Conservation (phyloP, 1,284 basidiomycete species). For the Rhodofomes roseus region DNA sequence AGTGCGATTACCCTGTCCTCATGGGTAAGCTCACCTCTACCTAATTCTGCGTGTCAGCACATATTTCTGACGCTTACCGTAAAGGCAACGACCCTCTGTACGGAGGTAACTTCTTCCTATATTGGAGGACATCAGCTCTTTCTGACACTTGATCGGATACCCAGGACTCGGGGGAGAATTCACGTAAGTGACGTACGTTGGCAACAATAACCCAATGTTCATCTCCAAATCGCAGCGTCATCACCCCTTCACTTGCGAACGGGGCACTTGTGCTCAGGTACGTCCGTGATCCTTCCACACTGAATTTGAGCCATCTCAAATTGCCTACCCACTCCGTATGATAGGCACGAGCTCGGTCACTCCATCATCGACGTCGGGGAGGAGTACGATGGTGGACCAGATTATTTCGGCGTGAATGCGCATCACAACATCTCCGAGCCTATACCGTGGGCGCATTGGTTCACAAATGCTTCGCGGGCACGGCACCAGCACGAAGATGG, state of each 20-base stretch:
- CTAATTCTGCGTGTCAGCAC: background rate
- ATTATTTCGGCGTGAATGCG: constrained; percentile 75
- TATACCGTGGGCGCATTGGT: constrained; percentile 73
- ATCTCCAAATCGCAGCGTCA: constrained; percentile 45
- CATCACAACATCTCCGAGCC: constrained; percentile 38
- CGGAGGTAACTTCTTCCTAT: constrained; percentile 50
- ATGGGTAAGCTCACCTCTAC: constrained; percentile 45
- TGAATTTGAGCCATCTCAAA: background rate
- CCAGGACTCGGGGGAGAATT: constrained; percentile 77
- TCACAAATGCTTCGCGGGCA: constrained; percentile 37
- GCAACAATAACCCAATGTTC: background rate
- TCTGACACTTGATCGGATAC: background rate
- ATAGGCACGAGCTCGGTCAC: constrained; percentile 75
- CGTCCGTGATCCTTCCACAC: background rate
- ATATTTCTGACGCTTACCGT: background rate
- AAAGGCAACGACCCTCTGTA: constrained; percentile 79
- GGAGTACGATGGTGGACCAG: constrained; percentile 82
- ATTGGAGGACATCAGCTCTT: background rate
- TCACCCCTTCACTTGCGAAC: constrained; percentile 77
- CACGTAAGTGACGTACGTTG: constrained; percentile 49
- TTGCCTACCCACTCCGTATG: background rate
- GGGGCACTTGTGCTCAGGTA: constrained; percentile 72
- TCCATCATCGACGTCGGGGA: constrained; percentile 80
- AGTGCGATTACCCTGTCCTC: constrained; percentile 78
- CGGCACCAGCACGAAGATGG: constrained; percentile 9